These are phyloP conservation scores for Tylopilus balloui DNA, from an alignment of 768 basidiomycete genomes.

Conservation along the genomic window DNA sequence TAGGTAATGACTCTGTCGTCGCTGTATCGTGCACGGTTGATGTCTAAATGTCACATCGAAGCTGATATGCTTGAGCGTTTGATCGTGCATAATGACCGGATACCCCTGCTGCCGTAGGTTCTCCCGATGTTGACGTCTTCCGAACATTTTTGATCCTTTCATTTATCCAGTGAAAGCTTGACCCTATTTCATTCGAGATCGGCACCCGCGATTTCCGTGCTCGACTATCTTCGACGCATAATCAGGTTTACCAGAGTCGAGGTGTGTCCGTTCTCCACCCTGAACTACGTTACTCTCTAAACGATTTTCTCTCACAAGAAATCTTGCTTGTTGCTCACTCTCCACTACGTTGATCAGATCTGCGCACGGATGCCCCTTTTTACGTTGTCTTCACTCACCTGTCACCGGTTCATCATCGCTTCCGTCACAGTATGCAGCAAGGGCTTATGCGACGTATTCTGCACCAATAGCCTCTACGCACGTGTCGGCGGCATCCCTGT, in stretches of 20 bases:
- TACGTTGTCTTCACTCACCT: slow-evolving; percentile 92
- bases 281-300: slow-evolving; percentile 7
- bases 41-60: slow-evolving; percentile 34
- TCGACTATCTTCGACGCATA: slow-evolving; percentile 93
- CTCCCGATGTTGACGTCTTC: slow-evolving; percentile 10
- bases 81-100: slow-evolving; percentile 93
- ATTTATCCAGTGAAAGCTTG: slow-evolving; percentile 63
- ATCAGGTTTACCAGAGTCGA: slow-evolving; percentile 95
- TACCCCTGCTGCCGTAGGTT: slow-evolving; percentile 80
- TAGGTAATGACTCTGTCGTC: slow-evolving; percentile 52
- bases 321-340: slow-evolving; percentile 73
- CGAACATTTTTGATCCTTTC: slow-evolving; percentile 19
- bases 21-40: slow-evolving; percentile 16
- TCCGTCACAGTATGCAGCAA: slow-evolving; percentile 91
- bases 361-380: slow-evolving; percentile 83
- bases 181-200: slow-evolving; percentile 97
- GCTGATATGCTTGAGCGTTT: slow-evolving; percentile 96
- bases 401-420: slow-evolving; percentile 96
- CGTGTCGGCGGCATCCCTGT: slow-evolving; percentile 94
- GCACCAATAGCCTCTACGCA: slow-evolving; percentile 91
- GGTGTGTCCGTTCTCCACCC: slow-evolving; percentile 42
- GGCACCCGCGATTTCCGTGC: slow-evolving; percentile 78
- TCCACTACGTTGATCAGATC: slow-evolving; percentile 92
- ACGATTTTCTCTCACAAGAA: slow-evolving; percentile 42
- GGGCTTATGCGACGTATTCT: slow-evolving; percentile 93